Base-by-base conservation (phyloP, 306 rosid genomes). In the Fragaria iinumae region DNA sequence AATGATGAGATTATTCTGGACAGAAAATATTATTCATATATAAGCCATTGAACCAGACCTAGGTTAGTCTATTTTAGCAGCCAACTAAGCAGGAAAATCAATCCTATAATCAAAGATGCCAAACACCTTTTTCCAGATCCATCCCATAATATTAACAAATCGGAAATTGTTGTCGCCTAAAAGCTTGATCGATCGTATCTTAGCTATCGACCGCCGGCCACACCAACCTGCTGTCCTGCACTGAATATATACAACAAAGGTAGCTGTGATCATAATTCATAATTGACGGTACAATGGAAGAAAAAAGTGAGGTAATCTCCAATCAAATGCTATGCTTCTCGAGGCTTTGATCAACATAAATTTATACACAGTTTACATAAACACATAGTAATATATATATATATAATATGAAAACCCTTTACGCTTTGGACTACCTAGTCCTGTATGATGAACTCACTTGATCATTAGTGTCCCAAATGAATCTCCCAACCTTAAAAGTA, bases 211-310 rank as follows among this genome's bases (percentile, higher is more conserved):
- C 85, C 77, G 80, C 85, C 85, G 39, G 39, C 67, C 67, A 60
- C 52, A 79, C 88, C 89, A 27, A 85, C 85, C 84, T 80, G 78
- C 85, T 82, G 74, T 81, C 88, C 81, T 87, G 72, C 84, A 25
- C 79, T 82, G 79, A 25, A 48, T 53, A 20, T n/a, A 53, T 20
- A 53, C 20, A 32, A 32, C 36, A 32, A 32, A 53, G 4, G 23
- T 38, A 77, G 55, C 81, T 81, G 66, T 81, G 79, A 69, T 75
- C 2, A 41, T 29, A 29, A 1, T 73, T 65, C 41, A 38, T 4
- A 77, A 77, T 75, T 18, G 25, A n/a, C 25, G 11, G 27, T 23
- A 11, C 1, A 29, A 29, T 45, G 52, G 74, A 69, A 71, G 84
- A 65, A 76, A 82, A 81, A 88, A 77, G 76, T 76, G 81, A 41